Evolutionary conservation across 2,329 filamentous ascomycete species (phyloP).

Genomic region (Talaromyces funiculosus): DNA sequence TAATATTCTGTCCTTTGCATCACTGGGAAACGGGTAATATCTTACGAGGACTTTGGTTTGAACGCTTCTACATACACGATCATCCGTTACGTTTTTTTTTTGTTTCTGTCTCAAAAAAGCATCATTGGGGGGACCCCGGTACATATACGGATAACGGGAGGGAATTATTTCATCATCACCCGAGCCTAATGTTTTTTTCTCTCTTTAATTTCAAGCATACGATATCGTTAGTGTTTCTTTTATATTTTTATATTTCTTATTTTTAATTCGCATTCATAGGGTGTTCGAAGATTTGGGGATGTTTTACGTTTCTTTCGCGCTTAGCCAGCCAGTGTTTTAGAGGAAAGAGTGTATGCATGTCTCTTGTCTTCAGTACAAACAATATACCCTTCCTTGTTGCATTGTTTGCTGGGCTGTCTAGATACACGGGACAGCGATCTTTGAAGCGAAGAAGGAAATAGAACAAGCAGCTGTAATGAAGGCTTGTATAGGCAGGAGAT

Average conservation of each 20-base stretch:
- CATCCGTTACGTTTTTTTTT: background rate
- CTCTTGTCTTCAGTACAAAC: background rate
- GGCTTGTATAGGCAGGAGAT: background rate
- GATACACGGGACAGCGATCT: background rate
- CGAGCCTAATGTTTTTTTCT: background rate
- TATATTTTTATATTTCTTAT: no score
- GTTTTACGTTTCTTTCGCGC: background rate
- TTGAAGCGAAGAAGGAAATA: no score
- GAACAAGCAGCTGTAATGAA: no score
- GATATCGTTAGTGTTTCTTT: background rate
- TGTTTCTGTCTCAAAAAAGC: background rate
- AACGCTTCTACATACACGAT: background rate
- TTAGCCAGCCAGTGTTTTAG: background rate
- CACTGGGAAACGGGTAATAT: conserved; percentile 11
- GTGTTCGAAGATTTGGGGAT: conserved; percentile 1
- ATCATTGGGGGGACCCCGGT: background rate
- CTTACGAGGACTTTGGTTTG: background rate
- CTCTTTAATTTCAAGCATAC: background rate
- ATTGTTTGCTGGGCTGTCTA: background rate
- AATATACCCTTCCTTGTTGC: background rate
- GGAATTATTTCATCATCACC: background rate
- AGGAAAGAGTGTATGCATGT: background rate
- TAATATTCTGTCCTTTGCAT: conserved; percentile 3
- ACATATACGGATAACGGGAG: conserved; percentile 4
- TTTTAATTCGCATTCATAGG: background rate